phyloP scores from a whole-genome alignment of 2,329 filamentous ascomycete genomes.

The Penicillium occitanis region DNA sequence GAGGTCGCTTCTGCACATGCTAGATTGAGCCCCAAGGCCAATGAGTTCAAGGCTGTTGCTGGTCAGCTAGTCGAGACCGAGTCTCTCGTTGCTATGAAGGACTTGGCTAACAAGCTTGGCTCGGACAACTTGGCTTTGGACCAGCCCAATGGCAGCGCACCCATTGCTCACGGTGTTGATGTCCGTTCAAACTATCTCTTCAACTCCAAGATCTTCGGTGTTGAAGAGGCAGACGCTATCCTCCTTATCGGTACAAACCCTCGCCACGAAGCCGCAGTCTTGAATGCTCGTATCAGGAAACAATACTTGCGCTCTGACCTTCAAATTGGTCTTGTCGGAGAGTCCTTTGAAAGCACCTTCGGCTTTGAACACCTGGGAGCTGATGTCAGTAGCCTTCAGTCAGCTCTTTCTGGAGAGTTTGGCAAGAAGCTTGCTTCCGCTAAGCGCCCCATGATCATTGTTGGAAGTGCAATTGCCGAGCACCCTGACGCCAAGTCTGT shows the following conservation, averaged over 20 bases:
- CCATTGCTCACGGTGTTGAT: slow-evolving; percentile 88
- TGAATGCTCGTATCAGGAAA: slow-evolving; percentile 96
- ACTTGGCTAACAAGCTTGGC: slow-evolving; percentile 91
- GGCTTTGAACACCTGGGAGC: slow-evolving; percentile 88
- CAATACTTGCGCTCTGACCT: slow-evolving; percentile 96
- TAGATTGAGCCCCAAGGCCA: slow-evolving; percentile 75
- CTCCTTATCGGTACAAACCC: slow-evolving; percentile 94
- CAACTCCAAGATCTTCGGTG: slow-evolving; percentile 91
- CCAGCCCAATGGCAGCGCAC: slow-evolving; percentile 77
- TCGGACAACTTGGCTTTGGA: slow-evolving; percentile 95
- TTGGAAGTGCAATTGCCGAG: slow-evolving; percentile 89
- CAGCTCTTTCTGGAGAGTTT: slow-evolving; percentile 79
- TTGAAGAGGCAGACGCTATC: slow-evolving; percentile 90
- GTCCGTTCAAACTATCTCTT: slow-evolving; percentile 93
- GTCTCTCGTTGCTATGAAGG: slow-evolving; percentile 93
- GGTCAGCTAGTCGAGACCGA: slow-evolving; percentile 91
- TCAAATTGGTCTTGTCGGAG: slow-evolving; percentile 86
- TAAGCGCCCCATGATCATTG: slow-evolving; percentile 93
- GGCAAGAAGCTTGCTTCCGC: slow-evolving; percentile 88
- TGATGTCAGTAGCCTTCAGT: slow-evolving; percentile 77
- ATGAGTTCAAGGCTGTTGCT: slow-evolving; percentile 94
- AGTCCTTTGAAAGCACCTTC: slow-evolving; percentile 90
- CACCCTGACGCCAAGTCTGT: slow-evolving; percentile 88
- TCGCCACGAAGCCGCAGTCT: slow-evolving; percentile 87
- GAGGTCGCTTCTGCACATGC: slow-evolving; percentile 82